Base-by-base conservation (phyloP, 108 stramenopile species). In the Nannochloropsis gaditana region DNA sequence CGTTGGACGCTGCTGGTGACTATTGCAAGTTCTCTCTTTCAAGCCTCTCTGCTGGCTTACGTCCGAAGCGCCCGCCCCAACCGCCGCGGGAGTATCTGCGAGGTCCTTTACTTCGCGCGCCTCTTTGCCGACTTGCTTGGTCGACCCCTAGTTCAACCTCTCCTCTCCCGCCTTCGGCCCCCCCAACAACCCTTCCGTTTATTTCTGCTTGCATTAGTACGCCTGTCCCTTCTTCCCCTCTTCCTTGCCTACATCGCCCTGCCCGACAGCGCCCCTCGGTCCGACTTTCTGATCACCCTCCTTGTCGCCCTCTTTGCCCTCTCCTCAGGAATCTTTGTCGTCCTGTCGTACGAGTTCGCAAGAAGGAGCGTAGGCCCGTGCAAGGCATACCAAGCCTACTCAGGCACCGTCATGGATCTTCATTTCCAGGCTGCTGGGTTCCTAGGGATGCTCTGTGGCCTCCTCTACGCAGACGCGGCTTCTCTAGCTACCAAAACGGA, bases 291-390 rank as follows among this genome's bases (percentile, higher is more conserved):
- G 11, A 45, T 83, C n/a, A 83, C 83, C 45, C 43, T 83, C 44
- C 21, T 73, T 4, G 73, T 73, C 41, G 83, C 43, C 45, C 11
- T 83, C 73, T 83, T 83, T 21, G 31, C 43, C 73, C 41, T 79
- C 3, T 21, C 11, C 21, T 83, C 83, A 11, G 83, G 83, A 5
- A 45, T 45, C 73, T 21, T 83, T 21, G 21, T 41, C 21, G 45
- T 47, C 43, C 83, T 83, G 5, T 21, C 83, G 5, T 83, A 83
- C 83, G 83, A 83, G 83, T 83, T 45, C 4, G 83, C 83, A 31
- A 3, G 21, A 41, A 21, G 11, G 80, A 21, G 11, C 21, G 80
- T 81, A 5, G 59, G n/a, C 59, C 19, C 11, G 21, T 41, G 80
- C 80, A 81, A 81, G 31, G 19, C 80, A n/a, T 21, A 21, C 11